Conservation (phyloP, 108 stramenopile genomes). For the Cyclostephanos invisitatus region DNA sequence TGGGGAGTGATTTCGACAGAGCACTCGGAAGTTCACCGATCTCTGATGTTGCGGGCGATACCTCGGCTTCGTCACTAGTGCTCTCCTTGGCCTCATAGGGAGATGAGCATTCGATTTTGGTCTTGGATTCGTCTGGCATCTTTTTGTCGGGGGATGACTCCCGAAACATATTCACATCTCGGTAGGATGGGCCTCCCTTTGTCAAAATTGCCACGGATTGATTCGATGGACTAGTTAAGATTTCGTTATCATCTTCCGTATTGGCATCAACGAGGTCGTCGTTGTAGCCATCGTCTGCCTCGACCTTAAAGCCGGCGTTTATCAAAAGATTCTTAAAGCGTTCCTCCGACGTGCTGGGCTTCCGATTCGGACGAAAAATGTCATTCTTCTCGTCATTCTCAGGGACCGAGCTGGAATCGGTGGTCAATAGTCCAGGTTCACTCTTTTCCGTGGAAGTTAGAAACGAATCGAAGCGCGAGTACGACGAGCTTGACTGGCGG, state of each 20-base stretch:
- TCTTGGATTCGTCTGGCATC: not conserved
- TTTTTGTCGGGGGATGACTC: slow-evolving; percentile 17
- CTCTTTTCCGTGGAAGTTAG: slow-evolving; percentile 2
- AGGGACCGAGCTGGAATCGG: not conserved
- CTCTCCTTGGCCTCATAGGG: not conserved
- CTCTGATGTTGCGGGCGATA: slow-evolving; percentile 44
- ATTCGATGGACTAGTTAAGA: slow-evolving; percentile 16
- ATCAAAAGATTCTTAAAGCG: slow-evolving; percentile 37
- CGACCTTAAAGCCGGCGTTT: slow-evolving; percentile 32
- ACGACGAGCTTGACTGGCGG: slow-evolving; percentile 30
- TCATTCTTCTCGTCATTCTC: slow-evolving; percentile 14
- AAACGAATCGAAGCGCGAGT: slow-evolving; percentile 45
- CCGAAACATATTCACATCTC: slow-evolving; percentile 43
- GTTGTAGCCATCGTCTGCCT: not conserved
- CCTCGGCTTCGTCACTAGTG: slow-evolving; percentile 9
- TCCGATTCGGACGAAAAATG: slow-evolving; percentile 35
- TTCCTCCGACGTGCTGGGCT: slow-evolving; percentile 17
- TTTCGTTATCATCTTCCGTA: slow-evolving; percentile 13
- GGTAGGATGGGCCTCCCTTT: slow-evolving; percentile 40
- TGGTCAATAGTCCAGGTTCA: slow-evolving; percentile 11
- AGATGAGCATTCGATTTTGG: not conserved
- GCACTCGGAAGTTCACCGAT: slow-evolving; percentile 39
- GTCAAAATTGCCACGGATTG: slow-evolving; percentile 36
- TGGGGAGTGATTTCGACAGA: not conserved
- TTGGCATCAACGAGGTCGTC: slow-evolving; percentile 21